Conservation (phyloP, 306 rosid species). For the Cucumis sativus region DNA sequence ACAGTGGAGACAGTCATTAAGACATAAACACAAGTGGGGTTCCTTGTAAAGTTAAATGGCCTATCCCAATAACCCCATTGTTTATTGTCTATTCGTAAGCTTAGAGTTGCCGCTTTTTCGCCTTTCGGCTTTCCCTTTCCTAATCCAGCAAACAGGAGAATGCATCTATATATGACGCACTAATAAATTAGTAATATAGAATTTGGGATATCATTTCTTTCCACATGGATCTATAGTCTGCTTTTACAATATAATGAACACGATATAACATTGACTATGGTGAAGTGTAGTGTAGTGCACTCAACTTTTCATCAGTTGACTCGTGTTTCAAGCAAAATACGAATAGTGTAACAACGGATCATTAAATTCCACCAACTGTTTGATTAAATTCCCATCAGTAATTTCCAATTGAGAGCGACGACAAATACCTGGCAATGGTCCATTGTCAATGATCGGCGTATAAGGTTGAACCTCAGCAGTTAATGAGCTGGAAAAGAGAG, state of each 20-base stretch:
- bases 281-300: neutral
- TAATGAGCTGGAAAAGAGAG: neutral
- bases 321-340: neutral
- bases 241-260: neutral
- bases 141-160: neutral
- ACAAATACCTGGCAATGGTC: slow-evolving; percentile 4
- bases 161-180: neutral
- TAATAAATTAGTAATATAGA: neutral
- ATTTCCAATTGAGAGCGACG: neutral
- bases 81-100: slow-evolving; percentile 1
- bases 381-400: neutral
- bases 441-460: neutral
- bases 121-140: neutral
- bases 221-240: neutral
- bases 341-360: neutral
- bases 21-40: slow-evolving; percentile 4
- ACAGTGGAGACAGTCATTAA: neutral
- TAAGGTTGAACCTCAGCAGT: neutral
- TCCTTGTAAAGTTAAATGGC: neutral
- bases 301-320: neutral
- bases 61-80: neutral
- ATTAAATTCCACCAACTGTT: neutral
- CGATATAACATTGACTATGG: neutral
- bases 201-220: neutral
- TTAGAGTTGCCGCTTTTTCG: neutral